Evolutionary conservation across 345 rosid genomes (phyloP), one percentile per base, ranked within the genome.

Genomic region (Noccaea bulbosa): DNA sequence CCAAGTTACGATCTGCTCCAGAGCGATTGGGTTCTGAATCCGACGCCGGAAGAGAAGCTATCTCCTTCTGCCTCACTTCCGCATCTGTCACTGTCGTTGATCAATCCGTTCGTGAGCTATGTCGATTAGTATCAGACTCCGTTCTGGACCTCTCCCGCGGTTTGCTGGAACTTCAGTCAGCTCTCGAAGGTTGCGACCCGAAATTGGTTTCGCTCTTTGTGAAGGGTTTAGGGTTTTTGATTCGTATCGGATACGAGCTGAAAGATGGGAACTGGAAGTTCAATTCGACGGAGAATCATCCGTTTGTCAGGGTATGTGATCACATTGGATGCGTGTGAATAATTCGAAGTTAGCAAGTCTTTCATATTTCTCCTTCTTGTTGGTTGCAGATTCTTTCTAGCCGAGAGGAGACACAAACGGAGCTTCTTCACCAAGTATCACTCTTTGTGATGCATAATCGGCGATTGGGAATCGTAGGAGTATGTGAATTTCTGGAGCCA

Each of bases 71-170:
- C 77, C 84, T 93, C 38, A 78, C 55, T 49, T 88, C 96, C 41
- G 8, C 78, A 4, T 87, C 89, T 8, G 66, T 83, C 32, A 80
- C 93, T 34, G 97, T 93, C 37, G 92, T 85, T 69, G 98, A 93
- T 78, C 97, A 93, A 67, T 76, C 97, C 11, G 93, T 87, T 74
- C 92, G 92, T 61, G 98, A 93, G 84, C 79, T 90, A 43, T 93
- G 97, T 78, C 86, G 88, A 47, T 85, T 93, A 63, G 89, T 90
- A 51, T 77, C 73, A 15, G 90, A 86, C 77, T 83, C 86, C 51
- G 77, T 58, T 52, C 24, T 86, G 41, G 86, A 88, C 52, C 59
- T 83, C 48, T 70, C 92, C 43, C 79, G 81, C 53, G 90, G 84
- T 1, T 74, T 93, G 66, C n/a, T 88, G 69, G 96, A 88, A 80